These are phyloP conservation scores for Forsythia suspensa DNA, from an alignment of 257 asterid species.

Conservation along the genomic window DNA sequence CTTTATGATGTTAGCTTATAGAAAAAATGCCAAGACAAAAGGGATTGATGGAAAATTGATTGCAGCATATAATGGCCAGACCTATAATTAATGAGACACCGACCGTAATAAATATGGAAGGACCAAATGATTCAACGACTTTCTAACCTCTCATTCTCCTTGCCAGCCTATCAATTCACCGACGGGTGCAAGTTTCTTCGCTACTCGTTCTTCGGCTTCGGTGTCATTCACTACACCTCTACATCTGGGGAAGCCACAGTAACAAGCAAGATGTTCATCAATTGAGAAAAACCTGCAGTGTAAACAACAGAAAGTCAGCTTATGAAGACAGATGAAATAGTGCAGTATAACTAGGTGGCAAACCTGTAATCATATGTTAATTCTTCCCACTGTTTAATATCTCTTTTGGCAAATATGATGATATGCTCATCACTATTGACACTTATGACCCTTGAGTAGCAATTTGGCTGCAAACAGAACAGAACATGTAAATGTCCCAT, in stretches of 20 bases:
- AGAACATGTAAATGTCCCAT: conserved; percentile 12
- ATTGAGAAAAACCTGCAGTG: conserved; percentile 68
- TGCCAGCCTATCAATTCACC: conserved; percentile 78
- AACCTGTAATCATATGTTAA: conserved; percentile 97
- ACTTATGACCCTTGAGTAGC: conserved; percentile 83
- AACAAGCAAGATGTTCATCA: conserved; percentile 82
- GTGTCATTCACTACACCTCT: conserved; percentile 90
- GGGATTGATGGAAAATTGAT: background rate
- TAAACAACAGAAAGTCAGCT: conserved; percentile 17
- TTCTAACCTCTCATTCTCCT: conserved; percentile 54
- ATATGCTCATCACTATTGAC: conserved; percentile 75
- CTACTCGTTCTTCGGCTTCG: conserved; percentile 77
- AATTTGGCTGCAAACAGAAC: conserved; percentile 78
- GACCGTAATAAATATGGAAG: background rate
- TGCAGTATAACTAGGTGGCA: conserved; percentile 18
- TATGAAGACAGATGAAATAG: conserved; percentile 8
- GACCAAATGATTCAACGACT: conserved; percentile 3
- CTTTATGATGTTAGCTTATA: background rate
- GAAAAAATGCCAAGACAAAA: background rate
- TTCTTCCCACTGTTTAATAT: conserved; percentile 83
- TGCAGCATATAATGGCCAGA: background rate
- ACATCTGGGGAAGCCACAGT: conserved; percentile 86
- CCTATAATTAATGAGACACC: background rate
- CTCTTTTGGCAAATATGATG: conserved; percentile 94
- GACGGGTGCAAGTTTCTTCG: conserved; percentile 57